These are phyloP conservation scores for Pseudisothecium myosuroides DNA, from an alignment of 225 moss, liverwort and hornwort species.

Conservation along the genomic window DNA sequence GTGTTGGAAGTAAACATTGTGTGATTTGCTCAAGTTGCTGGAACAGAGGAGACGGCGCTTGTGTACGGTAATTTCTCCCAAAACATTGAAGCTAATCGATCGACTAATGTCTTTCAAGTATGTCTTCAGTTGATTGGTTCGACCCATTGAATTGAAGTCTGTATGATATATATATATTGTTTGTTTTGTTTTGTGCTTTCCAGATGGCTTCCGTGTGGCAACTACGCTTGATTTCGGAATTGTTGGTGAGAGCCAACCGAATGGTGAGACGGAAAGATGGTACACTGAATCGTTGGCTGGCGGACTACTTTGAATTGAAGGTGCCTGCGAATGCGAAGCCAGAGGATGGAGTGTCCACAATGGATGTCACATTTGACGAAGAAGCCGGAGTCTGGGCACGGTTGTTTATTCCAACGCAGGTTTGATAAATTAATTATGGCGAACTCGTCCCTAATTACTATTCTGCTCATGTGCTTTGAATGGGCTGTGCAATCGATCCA, in stretches of 20 bases:
- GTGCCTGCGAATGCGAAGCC: constrained; percentile 31
- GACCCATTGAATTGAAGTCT: no score
- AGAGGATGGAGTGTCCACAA: constrained; percentile 44
- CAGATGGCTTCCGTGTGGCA: constrained; percentile 46
- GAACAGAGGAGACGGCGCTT: neutral
- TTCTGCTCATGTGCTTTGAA: neutral
- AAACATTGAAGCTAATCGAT: neutral
- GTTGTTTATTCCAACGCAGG: constrained; percentile 43
- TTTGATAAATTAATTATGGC: neutral
- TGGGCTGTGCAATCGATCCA: neutral
- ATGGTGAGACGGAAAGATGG: constrained; percentile 26
- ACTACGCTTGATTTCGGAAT: constrained; percentile 13
- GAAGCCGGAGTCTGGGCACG: constrained; percentile 58
- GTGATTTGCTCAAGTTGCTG: neutral
- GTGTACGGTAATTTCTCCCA: neutral
- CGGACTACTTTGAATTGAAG: constrained; percentile 18
- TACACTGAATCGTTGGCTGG: constrained; percentile 26
- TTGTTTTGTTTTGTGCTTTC: neutral
- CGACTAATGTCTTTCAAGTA: neutral
- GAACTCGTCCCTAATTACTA: neutral
- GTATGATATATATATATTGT: neutral
- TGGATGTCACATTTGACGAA: constrained; percentile 52
- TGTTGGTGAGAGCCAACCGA: constrained; percentile 19
- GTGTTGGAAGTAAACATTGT: neutral
- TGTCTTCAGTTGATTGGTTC: neutral